phyloP scores from a whole-genome alignment of 2,329 filamentous ascomycete genomes.

The Didymella lethalis region DNA sequence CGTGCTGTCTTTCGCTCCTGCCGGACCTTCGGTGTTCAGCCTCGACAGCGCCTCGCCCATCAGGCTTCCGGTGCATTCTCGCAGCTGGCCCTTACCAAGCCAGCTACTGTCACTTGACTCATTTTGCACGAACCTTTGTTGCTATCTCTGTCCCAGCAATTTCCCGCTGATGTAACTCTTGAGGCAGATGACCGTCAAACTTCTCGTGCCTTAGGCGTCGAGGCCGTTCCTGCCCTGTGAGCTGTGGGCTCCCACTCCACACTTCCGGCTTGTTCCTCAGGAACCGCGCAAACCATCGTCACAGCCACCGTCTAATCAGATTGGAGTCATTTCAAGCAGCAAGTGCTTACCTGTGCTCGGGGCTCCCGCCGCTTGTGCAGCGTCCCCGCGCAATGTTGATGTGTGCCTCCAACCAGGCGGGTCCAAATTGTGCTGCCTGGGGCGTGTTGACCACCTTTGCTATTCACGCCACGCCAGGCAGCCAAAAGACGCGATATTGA shows the following conservation, averaged over 20 bases:
- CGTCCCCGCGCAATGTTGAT: conserved; percentile 24
- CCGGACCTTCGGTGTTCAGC: conserved; percentile 26
- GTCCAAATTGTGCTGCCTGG: conserved; percentile 45
- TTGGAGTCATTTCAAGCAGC: conserved; percentile 28
- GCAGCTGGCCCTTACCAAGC: conserved; percentile 6
- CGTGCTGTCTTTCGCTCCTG: conserved; percentile 8
- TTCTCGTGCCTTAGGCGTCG: conserved; percentile 32
- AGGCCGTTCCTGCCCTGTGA: conserved; percentile 29
- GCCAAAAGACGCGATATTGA: conserved; percentile 22
- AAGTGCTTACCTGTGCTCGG: conserved; percentile 29
- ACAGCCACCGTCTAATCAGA: conserved; percentile 43
- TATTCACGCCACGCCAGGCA: conserved; percentile 19
- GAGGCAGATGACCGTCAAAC: conserved; percentile 44
- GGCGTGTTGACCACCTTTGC: conserved; percentile 28
- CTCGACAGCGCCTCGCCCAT: conserved; percentile 24
- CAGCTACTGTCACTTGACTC: conserved; percentile 30
- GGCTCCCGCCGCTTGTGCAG: conserved; percentile 32
- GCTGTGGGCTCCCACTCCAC: conserved; percentile 23
- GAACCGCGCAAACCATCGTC: conserved; percentile 14
- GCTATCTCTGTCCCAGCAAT: conserved; percentile 30
- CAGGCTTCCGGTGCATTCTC: conserved; percentile 22
- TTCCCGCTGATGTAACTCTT: conserved; percentile 33
- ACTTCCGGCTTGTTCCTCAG: conserved; percentile 40
- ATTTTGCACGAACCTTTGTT: conserved; percentile 20
- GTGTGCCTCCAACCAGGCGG: conserved; percentile 37